Evolutionary conservation across 345 rosid genomes (phyloP), one percentile per base, ranked within the genome.

Genomic region (Heritiera fomes): DNA sequence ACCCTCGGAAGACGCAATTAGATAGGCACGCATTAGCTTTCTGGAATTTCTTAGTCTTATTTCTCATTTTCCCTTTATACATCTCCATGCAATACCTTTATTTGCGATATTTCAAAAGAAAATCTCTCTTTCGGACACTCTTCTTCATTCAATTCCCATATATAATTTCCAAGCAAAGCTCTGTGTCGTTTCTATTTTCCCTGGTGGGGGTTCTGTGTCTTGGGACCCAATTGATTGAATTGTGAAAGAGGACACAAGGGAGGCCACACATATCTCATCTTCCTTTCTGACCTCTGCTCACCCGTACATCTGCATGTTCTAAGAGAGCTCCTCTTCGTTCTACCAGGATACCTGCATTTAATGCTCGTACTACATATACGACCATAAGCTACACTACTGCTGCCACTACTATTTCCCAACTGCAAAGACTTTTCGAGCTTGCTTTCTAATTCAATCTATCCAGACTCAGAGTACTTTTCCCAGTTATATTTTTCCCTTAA

Each of bases 251-350:
- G 86, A 87, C 87, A 87, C n/a, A 82, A 68, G 78, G 66, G 61
- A 67, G 85, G 79, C 80, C 79, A 78, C 82, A 85, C 90, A 87
- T 91, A 69, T 84, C 86, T 78, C 80, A 63, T 81, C 78, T 81
- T 86, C 80, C 32, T 79, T 83, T 6, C 73, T 80, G 58, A 75
- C 86, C 80, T 40, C 76, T 82, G 7, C 63, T 82, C 52, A 73
- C 84, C 84, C 91, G 86, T 84, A 86, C 90, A 87, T 77, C 78
- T 85, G 87, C 93, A 88, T 85, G 91, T 88, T 85, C 88, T 83
- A 13, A 83, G 40, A 65, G 40, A 61, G 55, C 30, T 59, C 49
- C 76, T 63, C 83, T 72, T 82, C 65, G 75, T 67, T 68, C 81
- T 80, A 80, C 55, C 75, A 6, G 50, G 41, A 72, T 80, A 68